These are phyloP conservation scores for Beta corolliflora DNA, from an alignment of 179 eudicot genomes.

Conservation along the genomic window DNA sequence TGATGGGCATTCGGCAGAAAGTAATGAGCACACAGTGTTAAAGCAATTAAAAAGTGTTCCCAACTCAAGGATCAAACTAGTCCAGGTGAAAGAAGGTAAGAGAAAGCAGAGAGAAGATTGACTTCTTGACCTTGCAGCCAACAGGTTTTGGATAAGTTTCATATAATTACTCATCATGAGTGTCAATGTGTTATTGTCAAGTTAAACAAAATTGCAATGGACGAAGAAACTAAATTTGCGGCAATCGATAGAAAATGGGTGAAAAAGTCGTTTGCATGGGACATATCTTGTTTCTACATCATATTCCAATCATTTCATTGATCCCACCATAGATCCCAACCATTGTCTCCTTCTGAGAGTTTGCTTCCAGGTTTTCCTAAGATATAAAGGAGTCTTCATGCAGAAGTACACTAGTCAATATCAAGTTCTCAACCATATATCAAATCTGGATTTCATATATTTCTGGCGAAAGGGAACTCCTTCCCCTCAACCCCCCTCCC, in stretches of 20 bases:
- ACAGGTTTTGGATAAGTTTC: background rate
- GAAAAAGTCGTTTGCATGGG: background rate
- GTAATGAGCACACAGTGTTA: background rate
- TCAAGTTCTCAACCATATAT: background rate
- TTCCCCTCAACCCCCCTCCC: background rate
- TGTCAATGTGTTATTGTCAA: background rate
- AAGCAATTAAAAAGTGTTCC: background rate
- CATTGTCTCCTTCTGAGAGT: background rate
- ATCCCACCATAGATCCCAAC: background rate
- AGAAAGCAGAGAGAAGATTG: background rate
- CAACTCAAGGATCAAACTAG: background rate
- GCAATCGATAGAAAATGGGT: background rate
- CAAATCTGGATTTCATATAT: background rate
- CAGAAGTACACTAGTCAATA: background rate
- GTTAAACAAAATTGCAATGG: no score
- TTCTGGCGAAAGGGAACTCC: background rate
- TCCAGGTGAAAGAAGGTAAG: background rate
- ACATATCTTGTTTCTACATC: background rate
- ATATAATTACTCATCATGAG: background rate
- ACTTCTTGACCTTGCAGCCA: background rate
- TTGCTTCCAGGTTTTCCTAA: background rate
- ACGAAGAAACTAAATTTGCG: background rate
- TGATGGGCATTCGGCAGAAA: background rate
- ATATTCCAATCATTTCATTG: background rate
- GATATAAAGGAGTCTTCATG: background rate